Evolutionary conservation across 1,284 basidiomycete genomes (phyloP), one percentile per base, ranked within the genome.

Genomic region (Sanghuangporus sanghuang): DNA sequence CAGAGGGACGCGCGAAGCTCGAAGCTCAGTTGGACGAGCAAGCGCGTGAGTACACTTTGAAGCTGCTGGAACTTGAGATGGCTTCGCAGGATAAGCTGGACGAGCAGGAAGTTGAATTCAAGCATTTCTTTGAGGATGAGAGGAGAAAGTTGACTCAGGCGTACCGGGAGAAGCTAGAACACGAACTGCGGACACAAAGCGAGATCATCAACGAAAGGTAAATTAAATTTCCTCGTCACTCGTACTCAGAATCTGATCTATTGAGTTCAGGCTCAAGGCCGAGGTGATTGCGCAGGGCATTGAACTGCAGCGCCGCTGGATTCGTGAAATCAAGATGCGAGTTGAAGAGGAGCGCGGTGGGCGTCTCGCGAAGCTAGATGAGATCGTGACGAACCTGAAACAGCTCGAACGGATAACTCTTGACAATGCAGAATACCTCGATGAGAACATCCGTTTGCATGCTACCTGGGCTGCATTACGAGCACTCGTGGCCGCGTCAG

Each of bases 281-380:
- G 96, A 97, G 74, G 95, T 99, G 64, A 85, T 98, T 55, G 90
- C 95, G 4, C 96, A 98, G 74, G 96, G 96, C 23, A 95, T 99
- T 69, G 96, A 98, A 78, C 86, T 98, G 53, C 96, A 99, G 75
- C 87, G 95, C 59, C 85, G 93, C 67, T 99, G 96, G 96, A 92
- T 98, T 64, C 87, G 93, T 53, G 95, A 98, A 62, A 90, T 99
- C 82, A 97, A 98, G 79, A 84, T 94, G 67, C 90, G 90, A 70
- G 96, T 99, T 64, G 96, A 99, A 77, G 86, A 95, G 72, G 97
- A 99, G 77, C 93, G 97, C 55, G 95, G 95, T 27, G 96, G 96
- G 18, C 90, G 96, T 66, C 84, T 99, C 9, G 92, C 95, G 66
- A 97, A 95, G 77, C 87, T 99, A 48, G 95, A 97, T 73, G 90